Conservation (phyloP, 106 monocot genomes). For the Platanthera guangdongensis region DNA sequence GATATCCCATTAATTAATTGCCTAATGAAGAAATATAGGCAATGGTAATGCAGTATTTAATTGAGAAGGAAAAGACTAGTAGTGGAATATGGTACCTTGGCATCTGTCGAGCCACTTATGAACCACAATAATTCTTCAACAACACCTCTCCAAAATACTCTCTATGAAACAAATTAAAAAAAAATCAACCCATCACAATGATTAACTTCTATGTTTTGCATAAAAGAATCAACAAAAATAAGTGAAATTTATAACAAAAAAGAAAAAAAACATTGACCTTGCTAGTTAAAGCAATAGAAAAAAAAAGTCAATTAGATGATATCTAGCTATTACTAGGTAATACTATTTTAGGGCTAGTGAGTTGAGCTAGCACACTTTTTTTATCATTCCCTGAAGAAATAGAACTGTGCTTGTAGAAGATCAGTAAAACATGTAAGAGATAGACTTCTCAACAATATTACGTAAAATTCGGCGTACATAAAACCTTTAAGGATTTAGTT, state of each 20-base stretch:
- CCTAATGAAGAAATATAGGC: slow-evolving; percentile 3
- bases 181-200: neutral
- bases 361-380: neutral
- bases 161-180: slow-evolving; percentile 33
- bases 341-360: neutral
- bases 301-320: neutral
- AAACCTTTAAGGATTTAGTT: neutral
- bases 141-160: slow-evolving; percentile 92
- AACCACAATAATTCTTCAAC: slow-evolving; percentile 99
- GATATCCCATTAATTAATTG: neutral
- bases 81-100: slow-evolving; percentile 41
- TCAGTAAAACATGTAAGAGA: neutral
- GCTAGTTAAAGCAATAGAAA: neutral
- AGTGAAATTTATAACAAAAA: neutral
- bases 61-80: neutral
- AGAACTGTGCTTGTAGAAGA: neutral
- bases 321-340: neutral
- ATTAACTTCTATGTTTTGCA: neutral
- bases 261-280: neutral
- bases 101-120: slow-evolving; percentile 98
- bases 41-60: neutral
- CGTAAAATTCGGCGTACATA: neutral
- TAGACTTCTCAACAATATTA: neutral
- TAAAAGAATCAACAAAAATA: neutral
- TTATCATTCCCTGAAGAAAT: neutral